phyloP scores from a whole-genome alignment of 2,329 filamentous ascomycete genomes.

The Blastomyces percursus region DNA sequence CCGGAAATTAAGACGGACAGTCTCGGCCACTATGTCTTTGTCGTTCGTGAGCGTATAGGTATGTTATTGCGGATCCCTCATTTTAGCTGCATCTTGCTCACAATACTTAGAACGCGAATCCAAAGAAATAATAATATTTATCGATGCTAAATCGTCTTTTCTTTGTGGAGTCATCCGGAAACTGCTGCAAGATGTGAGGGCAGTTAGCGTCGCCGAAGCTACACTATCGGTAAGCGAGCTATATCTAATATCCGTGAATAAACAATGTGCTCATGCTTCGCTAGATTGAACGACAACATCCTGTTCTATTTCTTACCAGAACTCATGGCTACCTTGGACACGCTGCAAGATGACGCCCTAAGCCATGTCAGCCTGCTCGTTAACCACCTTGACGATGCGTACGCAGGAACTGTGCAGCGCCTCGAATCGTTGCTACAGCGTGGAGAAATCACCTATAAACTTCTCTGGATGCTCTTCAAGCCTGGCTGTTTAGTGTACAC shows the following conservation, averaged over 20 bases:
- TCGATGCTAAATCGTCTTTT: too few relatives aligned
- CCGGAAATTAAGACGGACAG: slow-evolving; percentile 11
- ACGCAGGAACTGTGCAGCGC: slow-evolving; percentile 9
- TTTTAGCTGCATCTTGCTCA: too few relatives aligned
- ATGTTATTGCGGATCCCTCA: slow-evolving; percentile 23
- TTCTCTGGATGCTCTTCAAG: slow-evolving; percentile 25
- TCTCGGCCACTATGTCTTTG: slow-evolving; percentile 19
- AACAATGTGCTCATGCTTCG: too few relatives aligned
- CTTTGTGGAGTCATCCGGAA: too few relatives aligned
- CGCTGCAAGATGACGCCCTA: too few relatives aligned
- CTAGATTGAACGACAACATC: slow-evolving; percentile 14
- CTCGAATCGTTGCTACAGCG: slow-evolving; percentile 16
- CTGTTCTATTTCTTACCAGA: slow-evolving; percentile 14
- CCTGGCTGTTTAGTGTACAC: slow-evolving; percentile 19
- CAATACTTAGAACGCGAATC: too few relatives aligned
- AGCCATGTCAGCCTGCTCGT: too few relatives aligned
- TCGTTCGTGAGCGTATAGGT: slow-evolving; percentile 19
- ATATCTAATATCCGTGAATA: background rate
- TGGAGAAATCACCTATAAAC: slow-evolving; percentile 23
- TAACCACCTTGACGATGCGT: slow-evolving; percentile 5
- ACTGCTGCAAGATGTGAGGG: too few relatives aligned
- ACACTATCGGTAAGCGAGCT: slow-evolving; percentile 20
- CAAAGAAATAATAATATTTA: too few relatives aligned
- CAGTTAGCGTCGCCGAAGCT: too few relatives aligned
- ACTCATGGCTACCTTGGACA: too few relatives aligned